These are phyloP conservation scores for Vigna nakashimae DNA, from an alignment of 306 rosid genomes.

Conservation along the genomic window DNA sequence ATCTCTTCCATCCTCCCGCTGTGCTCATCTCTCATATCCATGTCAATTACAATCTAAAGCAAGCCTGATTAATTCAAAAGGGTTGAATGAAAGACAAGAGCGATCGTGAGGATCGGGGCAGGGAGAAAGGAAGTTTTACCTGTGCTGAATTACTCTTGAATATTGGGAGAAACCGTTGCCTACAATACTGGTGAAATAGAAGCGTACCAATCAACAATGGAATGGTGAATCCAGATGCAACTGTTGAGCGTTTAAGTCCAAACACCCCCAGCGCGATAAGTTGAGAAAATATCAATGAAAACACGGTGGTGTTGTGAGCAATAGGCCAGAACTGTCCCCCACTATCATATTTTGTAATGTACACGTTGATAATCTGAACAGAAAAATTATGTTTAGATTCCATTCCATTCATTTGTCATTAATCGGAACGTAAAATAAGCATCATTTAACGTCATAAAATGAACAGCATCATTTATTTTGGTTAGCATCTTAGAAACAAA, in stretches of 20 bases:
- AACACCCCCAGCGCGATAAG: constrained; percentile 87
- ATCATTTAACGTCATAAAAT: too few species aligned
- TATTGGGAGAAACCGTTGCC: constrained; percentile 81
- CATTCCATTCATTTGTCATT: too few species aligned
- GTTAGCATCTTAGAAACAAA: too few species aligned
- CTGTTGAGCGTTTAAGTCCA: constrained; percentile 71
- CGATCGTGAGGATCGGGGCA: not conserved
- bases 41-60: constrained; percentile 68
- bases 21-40: constrained; percentile 82
- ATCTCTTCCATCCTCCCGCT: constrained; percentile 66
- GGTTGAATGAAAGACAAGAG: not conserved
- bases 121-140: constrained; percentile 58
- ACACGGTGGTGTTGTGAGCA: constrained; percentile 77
- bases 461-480: too few species aligned
- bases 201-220: constrained; percentile 76
- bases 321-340: constrained; percentile 90
- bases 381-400: not conserved
- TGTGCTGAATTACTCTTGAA: constrained; percentile 68
- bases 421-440: too few species aligned
- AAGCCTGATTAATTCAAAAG: constrained; percentile 32
- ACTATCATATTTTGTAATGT: constrained; percentile 67
- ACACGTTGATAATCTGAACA: constrained; percentile 84
- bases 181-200: constrained; percentile 84
- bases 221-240: constrained; percentile 87
- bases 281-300: constrained; percentile 77